A percentile compares a stretch with the other conserved stretches of the same genome.
Evolutionary conservation across 2,329 filamentous ascomycete genomes (phyloP).

Genomic region (Ceratocystis harringtonii): DNA sequence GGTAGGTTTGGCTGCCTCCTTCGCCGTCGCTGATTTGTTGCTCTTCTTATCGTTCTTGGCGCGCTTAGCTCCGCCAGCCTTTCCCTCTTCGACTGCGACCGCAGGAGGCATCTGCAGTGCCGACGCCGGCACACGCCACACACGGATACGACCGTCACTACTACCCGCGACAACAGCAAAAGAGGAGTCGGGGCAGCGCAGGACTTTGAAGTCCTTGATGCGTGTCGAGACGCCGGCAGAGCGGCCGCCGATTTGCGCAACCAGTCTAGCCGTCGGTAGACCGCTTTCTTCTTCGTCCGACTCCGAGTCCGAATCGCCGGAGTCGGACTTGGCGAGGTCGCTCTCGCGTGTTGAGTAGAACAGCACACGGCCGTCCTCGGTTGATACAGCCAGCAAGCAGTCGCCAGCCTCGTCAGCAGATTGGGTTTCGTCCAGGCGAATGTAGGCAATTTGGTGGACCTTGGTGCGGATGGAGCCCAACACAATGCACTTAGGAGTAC

Average conservation of each 20-base stretch:
- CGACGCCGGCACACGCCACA: conserved; percentile 50
- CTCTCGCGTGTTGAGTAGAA: conserved; percentile 58
- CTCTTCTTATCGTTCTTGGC: conserved; percentile 17
- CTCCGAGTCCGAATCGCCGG: conserved; percentile 16
- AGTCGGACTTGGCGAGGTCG: conserved; percentile 27
- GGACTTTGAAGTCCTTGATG: conserved; percentile 75
- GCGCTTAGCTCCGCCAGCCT: conserved; percentile 19
- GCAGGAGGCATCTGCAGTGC: conserved; percentile 19
- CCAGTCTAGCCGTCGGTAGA: conserved; percentile 45
- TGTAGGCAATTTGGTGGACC: conserved; percentile 66
- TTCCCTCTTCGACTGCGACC: conserved; percentile 22
- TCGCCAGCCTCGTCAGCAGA: conserved; percentile 27
- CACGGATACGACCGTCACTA: conserved; percentile 70
- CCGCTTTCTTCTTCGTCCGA: conserved; percentile 20
- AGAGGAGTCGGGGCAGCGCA: conserved; percentile 32
- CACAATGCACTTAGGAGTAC: conserved; percentile 60
- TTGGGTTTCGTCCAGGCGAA: conserved; percentile 36
- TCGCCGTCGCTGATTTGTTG: conserved; percentile 24
- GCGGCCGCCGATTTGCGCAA: conserved; percentile 68
- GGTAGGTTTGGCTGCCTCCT: neutral
- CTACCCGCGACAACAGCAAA: conserved; percentile 55
- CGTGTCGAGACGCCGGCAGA: conserved; percentile 50
- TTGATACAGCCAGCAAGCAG: conserved; percentile 58
- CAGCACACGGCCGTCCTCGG: conserved; percentile 75
- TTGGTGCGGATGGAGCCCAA: conserved; percentile 57